Evolutionary conservation across 768 basidiomycete species (phyloP).

Genomic region (Suillus sp.): DNA sequence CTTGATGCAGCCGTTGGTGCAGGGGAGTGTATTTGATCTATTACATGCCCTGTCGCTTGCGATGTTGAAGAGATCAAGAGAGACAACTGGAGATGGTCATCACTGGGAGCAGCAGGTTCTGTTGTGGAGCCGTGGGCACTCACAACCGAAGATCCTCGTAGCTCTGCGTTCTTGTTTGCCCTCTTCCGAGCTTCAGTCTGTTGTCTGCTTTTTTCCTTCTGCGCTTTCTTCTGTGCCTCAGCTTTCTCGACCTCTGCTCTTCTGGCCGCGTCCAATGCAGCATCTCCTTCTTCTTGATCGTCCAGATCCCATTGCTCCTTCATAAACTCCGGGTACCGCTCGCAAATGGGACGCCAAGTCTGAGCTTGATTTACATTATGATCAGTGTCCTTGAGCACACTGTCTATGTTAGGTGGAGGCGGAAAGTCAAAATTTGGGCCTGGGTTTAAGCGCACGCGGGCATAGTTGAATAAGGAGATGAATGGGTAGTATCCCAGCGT

Average conservation of each 20-base stretch:
- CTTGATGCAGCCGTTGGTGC: constrained; percentile 54
- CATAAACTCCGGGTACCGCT: constrained; percentile 86
- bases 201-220: constrained; percentile 50
- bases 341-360: constrained; percentile 79
- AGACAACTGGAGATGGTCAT: constrained; percentile 31
- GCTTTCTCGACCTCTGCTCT: constrained; percentile 49
- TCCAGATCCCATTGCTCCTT: constrained; percentile 80
- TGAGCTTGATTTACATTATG: constrained; percentile 32
- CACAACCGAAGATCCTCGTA: constrained; percentile 25
- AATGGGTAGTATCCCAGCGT: constrained; percentile 95
- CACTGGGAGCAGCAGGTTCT: constrained; percentile 26
- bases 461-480: constrained; percentile 91
- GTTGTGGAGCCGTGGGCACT: constrained; percentile 31
- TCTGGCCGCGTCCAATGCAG: constrained; percentile 45
- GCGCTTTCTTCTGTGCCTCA: constrained; percentile 38
- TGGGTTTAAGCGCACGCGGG: constrained; percentile 80
- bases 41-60: constrained; percentile 29
- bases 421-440: constrained; percentile 85
- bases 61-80: constrained; percentile 27
- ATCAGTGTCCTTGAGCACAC: constrained; percentile 46
- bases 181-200: constrained; percentile 56
- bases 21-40: constrained; percentile 47
- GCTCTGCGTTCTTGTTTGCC: constrained; percentile 40
- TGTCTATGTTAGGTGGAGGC: constrained; percentile 79
- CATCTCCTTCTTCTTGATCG: constrained; percentile 73